phyloP scores from a whole-genome alignment of 108 stramenopile genomes.

The Mayamaea pseudoterrestris region DNA sequence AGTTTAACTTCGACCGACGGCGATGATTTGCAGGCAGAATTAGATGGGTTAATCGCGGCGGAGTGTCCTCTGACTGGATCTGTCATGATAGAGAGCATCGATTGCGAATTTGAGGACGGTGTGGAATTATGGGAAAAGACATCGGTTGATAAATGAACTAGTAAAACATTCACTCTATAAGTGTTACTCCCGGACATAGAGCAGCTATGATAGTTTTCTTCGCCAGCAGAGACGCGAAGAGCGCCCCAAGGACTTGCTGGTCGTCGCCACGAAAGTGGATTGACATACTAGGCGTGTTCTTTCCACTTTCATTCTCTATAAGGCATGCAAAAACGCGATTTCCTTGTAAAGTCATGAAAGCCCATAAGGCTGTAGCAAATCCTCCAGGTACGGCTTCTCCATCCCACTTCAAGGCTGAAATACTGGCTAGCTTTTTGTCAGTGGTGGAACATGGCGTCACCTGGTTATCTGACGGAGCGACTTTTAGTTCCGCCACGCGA shows the following conservation, averaged over 20 bases:
- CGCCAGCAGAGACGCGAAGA: too few species aligned
- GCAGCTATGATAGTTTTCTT: too few species aligned
- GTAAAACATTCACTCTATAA: too few species aligned
- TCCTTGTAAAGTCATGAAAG: constrained; percentile 24
- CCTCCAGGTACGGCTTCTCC: constrained; percentile 26
- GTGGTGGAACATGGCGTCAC: too few species aligned
- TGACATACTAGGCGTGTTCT: too few species aligned
- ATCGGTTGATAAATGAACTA: not conserved
- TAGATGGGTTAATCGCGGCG: constrained; percentile 80
- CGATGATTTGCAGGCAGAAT: constrained; percentile 29
- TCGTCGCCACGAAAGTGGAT: too few species aligned
- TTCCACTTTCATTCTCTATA: too few species aligned
- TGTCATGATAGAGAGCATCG: constrained; percentile 71
- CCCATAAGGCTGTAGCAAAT: constrained; percentile 25
- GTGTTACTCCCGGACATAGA: too few species aligned
- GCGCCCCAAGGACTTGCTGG: too few species aligned
- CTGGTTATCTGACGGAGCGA: constrained; percentile 2
- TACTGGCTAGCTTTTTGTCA: constrained; percentile 10
- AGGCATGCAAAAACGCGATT: constrained; percentile 20
- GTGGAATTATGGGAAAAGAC: constrained; percentile 9
- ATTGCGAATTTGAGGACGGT: constrained; percentile 32
- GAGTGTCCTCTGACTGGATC: constrained; percentile 80
- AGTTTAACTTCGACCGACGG: constrained; percentile 4
- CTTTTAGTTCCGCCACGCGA: constrained; percentile 20
- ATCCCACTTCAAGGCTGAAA: constrained; percentile 18